A percentile compares a stretch with the other conserved stretches of the same genome.
These are phyloP conservation scores for Gillenia trifoliata DNA, from an alignment of 306 rosid species.

Conservation along the genomic window DNA sequence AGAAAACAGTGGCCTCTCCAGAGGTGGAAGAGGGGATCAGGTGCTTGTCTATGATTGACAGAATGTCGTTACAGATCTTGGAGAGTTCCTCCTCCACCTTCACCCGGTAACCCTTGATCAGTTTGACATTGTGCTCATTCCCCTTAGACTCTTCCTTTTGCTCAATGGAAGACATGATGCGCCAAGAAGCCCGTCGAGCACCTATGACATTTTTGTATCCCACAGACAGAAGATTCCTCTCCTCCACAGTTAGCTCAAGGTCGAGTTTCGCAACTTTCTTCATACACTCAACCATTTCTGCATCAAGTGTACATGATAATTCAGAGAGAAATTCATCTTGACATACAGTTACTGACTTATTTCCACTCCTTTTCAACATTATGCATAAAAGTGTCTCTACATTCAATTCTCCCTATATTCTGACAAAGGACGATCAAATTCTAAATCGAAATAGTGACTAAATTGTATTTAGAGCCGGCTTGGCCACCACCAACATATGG, in stretches of 20 bases:
- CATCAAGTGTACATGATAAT: slow-evolving; percentile 15
- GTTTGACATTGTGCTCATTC: slow-evolving; percentile 80
- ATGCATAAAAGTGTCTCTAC: neutral
- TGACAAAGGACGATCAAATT: neutral
- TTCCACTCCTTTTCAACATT: neutral
- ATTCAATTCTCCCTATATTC: neutral
- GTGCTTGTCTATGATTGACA: slow-evolving; percentile 73
- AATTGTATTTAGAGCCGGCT: neutral
- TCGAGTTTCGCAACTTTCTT: slow-evolving; percentile 85
- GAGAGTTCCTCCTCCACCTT: slow-evolving; percentile 95
- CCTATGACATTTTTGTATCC: slow-evolving; percentile 98
- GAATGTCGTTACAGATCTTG: slow-evolving; percentile 85
- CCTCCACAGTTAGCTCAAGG: slow-evolving; percentile 90
- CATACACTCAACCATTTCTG: slow-evolving; percentile 99
- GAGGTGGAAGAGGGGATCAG: slow-evolving; percentile 77
- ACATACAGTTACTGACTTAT: neutral
- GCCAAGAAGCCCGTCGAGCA: slow-evolving; percentile 96
- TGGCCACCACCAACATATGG: too few species aligned
- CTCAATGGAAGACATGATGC: slow-evolving; percentile 97
- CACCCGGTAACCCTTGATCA: slow-evolving; percentile 80
- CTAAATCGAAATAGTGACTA: neutral
- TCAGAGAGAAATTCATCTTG: slow-evolving; percentile 7
- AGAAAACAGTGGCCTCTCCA: slow-evolving; percentile 91
- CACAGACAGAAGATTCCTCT: slow-evolving; percentile 96
- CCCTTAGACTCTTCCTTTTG: slow-evolving; percentile 97